Evolutionary conservation across 2,329 filamentous ascomycete genomes (phyloP).

Genomic region (Botrytis deweyae): DNA sequence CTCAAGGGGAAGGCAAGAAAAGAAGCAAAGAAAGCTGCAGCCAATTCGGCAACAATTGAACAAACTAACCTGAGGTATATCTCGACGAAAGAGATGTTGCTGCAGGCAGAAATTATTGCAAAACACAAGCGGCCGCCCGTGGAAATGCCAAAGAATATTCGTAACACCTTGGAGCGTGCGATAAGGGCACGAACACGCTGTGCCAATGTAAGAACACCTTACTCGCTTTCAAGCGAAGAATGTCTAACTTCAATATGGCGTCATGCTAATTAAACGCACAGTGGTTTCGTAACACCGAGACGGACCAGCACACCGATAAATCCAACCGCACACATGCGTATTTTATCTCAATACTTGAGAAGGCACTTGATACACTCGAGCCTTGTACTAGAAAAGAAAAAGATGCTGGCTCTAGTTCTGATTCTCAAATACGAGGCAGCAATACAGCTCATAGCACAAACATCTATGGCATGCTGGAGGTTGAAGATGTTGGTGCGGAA

Average conservation of each 20-base stretch:
- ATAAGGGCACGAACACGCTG: not conserved
- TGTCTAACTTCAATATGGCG: not conserved
- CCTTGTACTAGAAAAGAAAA: not conserved
- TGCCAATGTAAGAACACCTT: not conserved
- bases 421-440: too few relatives aligned
- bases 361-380: not conserved
- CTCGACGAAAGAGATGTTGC: not conserved
- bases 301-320: not conserved
- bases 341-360: not conserved
- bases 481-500: not conserved
- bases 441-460: not conserved
- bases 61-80: not conserved
- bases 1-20: slow-evolving; percentile 1
- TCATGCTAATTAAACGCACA: not conserved
- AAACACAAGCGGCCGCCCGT: not conserved
- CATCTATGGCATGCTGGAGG: not conserved
- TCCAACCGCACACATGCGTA: not conserved
- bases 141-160: not conserved
- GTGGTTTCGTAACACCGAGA: not conserved
- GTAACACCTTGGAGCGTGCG: not conserved
- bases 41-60: too few relatives aligned
- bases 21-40: not conserved
- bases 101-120: not conserved
- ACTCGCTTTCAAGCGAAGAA: not conserved
- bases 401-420: not conserved